Evolutionary conservation across 2,329 filamentous ascomycete genomes (phyloP).

Genomic region (Beauveria medogensis): DNA sequence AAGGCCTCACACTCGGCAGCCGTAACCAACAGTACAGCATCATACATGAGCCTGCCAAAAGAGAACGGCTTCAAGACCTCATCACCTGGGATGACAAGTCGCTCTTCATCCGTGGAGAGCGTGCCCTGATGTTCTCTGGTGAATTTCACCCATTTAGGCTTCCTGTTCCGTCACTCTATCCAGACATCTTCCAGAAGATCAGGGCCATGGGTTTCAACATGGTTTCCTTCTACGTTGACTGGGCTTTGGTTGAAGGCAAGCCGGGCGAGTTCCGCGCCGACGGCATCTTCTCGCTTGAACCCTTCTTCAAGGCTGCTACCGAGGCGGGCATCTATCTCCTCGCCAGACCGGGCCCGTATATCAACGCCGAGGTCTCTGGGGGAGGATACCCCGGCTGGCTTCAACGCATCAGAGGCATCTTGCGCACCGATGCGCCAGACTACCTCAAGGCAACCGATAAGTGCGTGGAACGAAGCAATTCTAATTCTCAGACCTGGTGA

Average conservation of each 20-base stretch:
- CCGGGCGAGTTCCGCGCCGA: conserved; percentile 61
- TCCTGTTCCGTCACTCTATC: conserved; percentile 41
- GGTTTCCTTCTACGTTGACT: conserved; percentile 73
- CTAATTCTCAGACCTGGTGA: neutral
- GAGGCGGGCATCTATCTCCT: conserved; percentile 70
- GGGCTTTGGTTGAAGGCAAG: conserved; percentile 69
- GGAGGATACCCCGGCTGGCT: conserved; percentile 80
- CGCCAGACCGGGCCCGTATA: conserved; percentile 64
- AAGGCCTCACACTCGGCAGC: conserved; percentile 14
- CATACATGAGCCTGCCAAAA: conserved; percentile 17
- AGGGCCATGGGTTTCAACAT: conserved; percentile 73
- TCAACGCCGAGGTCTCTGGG: conserved; percentile 69
- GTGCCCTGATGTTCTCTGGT: conserved; percentile 63
- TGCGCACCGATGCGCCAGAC: conserved; percentile 54
- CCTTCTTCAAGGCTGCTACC: conserved; percentile 68
- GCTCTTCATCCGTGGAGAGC: conserved; percentile 60
- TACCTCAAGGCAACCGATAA: conserved; percentile 61
- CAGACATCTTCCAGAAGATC: conserved; percentile 76
- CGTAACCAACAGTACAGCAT: conserved; percentile 17
- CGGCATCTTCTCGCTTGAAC: conserved; percentile 63
- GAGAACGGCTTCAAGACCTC: conserved; percentile 25
- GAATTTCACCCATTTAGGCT: conserved; percentile 63
- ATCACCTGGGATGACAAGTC: conserved; percentile 68
- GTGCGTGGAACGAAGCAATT: conserved; percentile 27
- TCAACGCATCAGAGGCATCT: conserved; percentile 54